Conservation (phyloP, 164 flowering plant species). For the Vitis riparia region DNA sequence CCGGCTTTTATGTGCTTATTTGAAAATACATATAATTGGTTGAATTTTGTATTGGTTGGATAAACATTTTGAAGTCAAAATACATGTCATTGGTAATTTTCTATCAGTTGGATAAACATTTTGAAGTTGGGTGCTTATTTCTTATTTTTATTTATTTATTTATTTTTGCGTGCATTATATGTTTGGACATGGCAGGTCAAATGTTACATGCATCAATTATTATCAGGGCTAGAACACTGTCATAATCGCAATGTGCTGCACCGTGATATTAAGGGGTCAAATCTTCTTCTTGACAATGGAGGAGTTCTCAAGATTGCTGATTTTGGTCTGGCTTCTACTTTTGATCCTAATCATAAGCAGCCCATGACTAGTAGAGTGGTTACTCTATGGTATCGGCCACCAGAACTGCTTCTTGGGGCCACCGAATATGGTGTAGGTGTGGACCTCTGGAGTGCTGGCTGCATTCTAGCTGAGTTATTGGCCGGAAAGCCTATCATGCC, state of each 20-base stretch:
- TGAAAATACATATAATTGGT: no score
- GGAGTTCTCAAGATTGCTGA: slow-evolving; percentile 86
- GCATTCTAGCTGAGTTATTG: slow-evolving; percentile 81
- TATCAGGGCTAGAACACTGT: slow-evolving; percentile 68
- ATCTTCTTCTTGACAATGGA: slow-evolving; percentile 76
- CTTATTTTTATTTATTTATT: not conserved
- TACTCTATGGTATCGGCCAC: slow-evolving; percentile 67
- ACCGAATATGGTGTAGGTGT: slow-evolving; percentile 86
- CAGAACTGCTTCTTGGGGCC: slow-evolving; percentile 87
- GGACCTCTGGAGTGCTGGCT: slow-evolving; percentile 96
- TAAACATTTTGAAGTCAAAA: not conserved
- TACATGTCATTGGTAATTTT: not conserved
- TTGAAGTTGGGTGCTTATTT: not conserved
- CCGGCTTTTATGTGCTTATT: not conserved
- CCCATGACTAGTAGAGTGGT: slow-evolving; percentile 83
- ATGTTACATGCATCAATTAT: slow-evolving; percentile 59
- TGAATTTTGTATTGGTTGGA: not conserved
- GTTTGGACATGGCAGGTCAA: slow-evolving; percentile 45
- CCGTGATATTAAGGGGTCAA: slow-evolving; percentile 91
- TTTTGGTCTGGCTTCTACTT: slow-evolving; percentile 65
- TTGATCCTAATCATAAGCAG: slow-evolving; percentile 63
- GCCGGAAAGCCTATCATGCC: slow-evolving; percentile 94
- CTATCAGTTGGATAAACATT: not conserved
- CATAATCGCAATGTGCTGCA: slow-evolving; percentile 57
- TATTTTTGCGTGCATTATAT: not conserved